Evolutionary conservation across 805 yeast species (phyloP).

Genomic region (Ogataea populi-albae): DNA sequence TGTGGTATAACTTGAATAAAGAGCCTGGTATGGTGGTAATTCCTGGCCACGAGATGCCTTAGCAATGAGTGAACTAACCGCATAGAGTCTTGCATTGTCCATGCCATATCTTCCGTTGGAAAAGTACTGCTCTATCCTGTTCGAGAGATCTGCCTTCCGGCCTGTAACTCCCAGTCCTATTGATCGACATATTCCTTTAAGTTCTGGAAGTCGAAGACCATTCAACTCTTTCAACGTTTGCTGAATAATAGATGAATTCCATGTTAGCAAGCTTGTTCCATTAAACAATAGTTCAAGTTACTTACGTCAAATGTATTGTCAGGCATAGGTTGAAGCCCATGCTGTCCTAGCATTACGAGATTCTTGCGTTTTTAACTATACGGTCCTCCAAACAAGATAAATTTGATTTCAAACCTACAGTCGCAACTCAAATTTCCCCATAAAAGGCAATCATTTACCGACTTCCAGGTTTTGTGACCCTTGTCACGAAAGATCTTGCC

Average conservation of each 20-base stretch:
- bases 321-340: conserved; percentile 14
- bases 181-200: conserved; percentile 51
- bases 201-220: conserved; percentile 46
- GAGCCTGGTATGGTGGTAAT: conserved; percentile 37
- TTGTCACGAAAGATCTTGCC: no score
- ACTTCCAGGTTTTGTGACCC: no score
- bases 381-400: no score
- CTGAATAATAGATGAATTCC: no score
- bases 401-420: no score
- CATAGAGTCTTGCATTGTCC: conserved; percentile 42
- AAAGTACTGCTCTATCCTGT: conserved; percentile 48
- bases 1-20: conserved; percentile 20
- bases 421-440: no score
- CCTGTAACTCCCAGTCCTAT: conserved; percentile 52
- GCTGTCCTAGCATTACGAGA: conserved; percentile 17
- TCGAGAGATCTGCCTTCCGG: conserved; percentile 57
- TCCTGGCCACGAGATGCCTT: conserved; percentile 33
- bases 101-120: conserved; percentile 37
- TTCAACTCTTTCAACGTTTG: conserved; percentile 32
- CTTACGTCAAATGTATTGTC: conserved; percentile 16
- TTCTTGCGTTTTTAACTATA: no score
- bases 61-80: conserved; percentile 43
- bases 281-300: background rate
- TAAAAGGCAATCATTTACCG: no score
- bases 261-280: background rate